phyloP scores from a whole-genome alignment of 495 filamentous ascomycete species.

The Aspergillus bertholletiae region DNA sequence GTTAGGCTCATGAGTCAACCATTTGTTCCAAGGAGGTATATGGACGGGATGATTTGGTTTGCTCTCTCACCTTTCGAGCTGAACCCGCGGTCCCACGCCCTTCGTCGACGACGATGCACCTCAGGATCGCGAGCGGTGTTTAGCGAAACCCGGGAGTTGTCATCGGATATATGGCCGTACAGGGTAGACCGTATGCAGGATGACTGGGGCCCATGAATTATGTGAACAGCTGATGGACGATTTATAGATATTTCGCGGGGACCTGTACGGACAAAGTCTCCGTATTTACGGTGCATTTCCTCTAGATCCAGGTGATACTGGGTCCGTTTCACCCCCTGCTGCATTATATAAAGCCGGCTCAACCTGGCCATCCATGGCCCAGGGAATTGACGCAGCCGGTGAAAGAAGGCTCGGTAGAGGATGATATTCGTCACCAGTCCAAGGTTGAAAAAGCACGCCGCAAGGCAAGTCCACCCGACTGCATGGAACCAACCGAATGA shows the following conservation, averaged over 20 bases:
- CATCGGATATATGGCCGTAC: slow-evolving; percentile 29
- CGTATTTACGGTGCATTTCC: slow-evolving; percentile 4
- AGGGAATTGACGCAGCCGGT: background rate
- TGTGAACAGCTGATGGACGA: slow-evolving; percentile 18
- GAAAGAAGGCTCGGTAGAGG: background rate
- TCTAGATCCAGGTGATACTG: slow-evolving; percentile 8
- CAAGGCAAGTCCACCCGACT: too few species aligned
- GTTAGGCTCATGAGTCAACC: background rate
- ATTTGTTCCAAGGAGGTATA: too few species aligned
- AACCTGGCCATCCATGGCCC: background rate
- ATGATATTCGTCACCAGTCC: background rate
- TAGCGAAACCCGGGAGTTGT: slow-evolving; percentile 16
- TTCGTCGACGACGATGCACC: slow-evolving; percentile 31
- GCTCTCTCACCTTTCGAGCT: slow-evolving; percentile 17
- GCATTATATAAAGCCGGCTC: background rate
- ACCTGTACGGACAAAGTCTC: slow-evolving; percentile 11
- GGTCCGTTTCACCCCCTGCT: background rate
- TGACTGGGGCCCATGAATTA: slow-evolving; percentile 21
- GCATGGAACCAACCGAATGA: background rate
- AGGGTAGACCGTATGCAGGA: slow-evolving; percentile 28
- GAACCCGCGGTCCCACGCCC: slow-evolving; percentile 35
- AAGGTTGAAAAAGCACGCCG: too few species aligned
- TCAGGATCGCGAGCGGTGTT: slow-evolving; percentile 26
- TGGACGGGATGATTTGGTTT: too few species aligned
- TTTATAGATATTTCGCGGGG: slow-evolving; percentile 35